Evolutionary conservation across 305 asterid genomes (phyloP).

Genomic region (Salvia sclarea): DNA sequence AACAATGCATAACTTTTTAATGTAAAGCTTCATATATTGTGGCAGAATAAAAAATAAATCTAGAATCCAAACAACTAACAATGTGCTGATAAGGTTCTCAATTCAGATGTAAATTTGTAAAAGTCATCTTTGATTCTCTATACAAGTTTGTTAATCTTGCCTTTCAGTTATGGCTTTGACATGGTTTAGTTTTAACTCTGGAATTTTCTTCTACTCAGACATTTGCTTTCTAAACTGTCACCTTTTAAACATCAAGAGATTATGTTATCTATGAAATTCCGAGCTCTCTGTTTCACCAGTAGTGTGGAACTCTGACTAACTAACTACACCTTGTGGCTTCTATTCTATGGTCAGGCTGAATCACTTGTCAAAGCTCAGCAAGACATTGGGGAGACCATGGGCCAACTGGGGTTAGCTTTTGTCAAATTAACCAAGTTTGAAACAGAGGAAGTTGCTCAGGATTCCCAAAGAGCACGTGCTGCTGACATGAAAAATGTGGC

Average conservation of each 20-base stretch:
- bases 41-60: background rate
- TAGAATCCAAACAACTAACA: background rate
- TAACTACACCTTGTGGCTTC: constrained; percentile 22
- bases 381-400: constrained; percentile 95
- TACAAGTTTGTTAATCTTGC: background rate
- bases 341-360: constrained; percentile 68
- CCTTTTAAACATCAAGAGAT: constrained; percentile 5
- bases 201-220: constrained; percentile 7
- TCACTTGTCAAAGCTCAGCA: constrained; percentile 89
- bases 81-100: constrained; percentile 5
- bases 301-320: background rate
- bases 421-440: constrained; percentile 94
- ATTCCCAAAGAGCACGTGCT: constrained; percentile 80
- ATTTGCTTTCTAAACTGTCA: constrained; percentile 9
- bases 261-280: constrained; percentile 5
- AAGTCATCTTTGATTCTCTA: background rate
- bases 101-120: background rate
- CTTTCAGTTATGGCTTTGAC: constrained; percentile 7
- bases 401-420: constrained; percentile 88
- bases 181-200: background rate
- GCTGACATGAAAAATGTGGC: constrained; percentile 93
- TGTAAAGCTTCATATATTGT: background rate
- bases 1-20: background rate
- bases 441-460: constrained; percentile 79
- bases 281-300: constrained; percentile 6